These are phyloP conservation scores for Phlegmacium glaucopus DNA, from an alignment of 768 basidiomycete species.

Conservation along the genomic window DNA sequence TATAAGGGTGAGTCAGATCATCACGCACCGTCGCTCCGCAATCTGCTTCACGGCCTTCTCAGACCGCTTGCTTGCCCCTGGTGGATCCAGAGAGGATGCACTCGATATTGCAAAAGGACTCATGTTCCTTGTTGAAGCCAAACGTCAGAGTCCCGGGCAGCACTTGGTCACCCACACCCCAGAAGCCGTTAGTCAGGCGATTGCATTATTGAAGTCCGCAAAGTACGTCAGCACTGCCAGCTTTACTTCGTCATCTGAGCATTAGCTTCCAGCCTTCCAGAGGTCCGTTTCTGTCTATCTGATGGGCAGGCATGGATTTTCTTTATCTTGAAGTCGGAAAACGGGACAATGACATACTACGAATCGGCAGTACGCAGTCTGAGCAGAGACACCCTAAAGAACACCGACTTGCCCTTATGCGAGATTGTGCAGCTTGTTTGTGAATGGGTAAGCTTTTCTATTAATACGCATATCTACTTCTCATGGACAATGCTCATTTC, in stretches of 20 bases:
- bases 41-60: conserved; percentile 11
- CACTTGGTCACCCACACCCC: conserved; percentile 19
- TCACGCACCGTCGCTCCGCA: conserved; percentile 8
- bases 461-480: neutral
- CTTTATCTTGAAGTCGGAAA: conserved; percentile 25
- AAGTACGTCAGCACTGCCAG: conserved; percentile 17
- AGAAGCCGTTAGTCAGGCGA: conserved; percentile 28
- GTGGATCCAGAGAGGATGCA: conserved; percentile 21
- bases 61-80: conserved; percentile 23
- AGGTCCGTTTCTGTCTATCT: conserved; percentile 32
- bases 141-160: conserved; percentile 17
- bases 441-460: conserved; percentile 22
- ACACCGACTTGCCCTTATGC: conserved; percentile 15
- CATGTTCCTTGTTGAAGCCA: conserved; percentile 24
- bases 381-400: conserved; percentile 17
- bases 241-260: conserved; percentile 14
- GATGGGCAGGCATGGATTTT: conserved; percentile 30
- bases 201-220: conserved; percentile 23
- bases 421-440: conserved; percentile 22
- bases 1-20: conserved; percentile 20
- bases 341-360: conserved; percentile 20
- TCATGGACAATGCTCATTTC: conserved; percentile 8
- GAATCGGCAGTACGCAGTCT: conserved; percentile 18
- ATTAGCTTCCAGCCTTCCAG: conserved; percentile 19
- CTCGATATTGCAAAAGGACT: conserved; percentile 18